A percentile compares a stretch with the other conserved stretches of the same genome.
phyloP scores from a whole-genome alignment of 2,329 filamentous ascomycete species.

The Hymenoscyphus albidus region DNA sequence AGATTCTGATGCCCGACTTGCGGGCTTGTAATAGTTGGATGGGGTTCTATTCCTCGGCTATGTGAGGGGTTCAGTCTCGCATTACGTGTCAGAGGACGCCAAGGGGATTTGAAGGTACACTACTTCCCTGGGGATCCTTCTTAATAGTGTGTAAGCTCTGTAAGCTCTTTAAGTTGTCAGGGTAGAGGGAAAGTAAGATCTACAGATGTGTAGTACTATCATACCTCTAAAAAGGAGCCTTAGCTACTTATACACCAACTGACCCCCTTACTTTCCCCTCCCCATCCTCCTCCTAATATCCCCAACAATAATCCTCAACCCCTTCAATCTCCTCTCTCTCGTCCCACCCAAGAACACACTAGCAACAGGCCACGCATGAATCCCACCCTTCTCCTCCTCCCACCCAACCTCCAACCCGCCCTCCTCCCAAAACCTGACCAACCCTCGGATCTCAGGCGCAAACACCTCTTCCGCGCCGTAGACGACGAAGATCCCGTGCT shows the following conservation, averaged over 20 bases:
- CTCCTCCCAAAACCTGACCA: conserved; percentile 53
- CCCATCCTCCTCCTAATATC: conserved; percentile 23
- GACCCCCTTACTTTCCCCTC: not conserved
- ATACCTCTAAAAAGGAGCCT: no score
- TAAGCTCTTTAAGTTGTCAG: no score
- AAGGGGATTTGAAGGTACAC: no score
- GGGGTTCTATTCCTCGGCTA: no score
- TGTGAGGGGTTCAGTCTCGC: no score
- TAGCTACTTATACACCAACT: not conserved
- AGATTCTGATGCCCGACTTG: no score
- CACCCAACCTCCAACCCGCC: conserved; percentile 46
- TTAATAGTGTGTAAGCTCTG: no score
- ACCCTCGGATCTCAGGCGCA: conserved; percentile 61
- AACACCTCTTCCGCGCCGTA: conserved; percentile 79
- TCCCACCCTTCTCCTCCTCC: conserved; percentile 57
- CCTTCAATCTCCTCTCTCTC: conserved; percentile 48
- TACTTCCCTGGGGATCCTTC: no score
- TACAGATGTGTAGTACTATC: no score
- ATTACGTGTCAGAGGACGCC: no score
- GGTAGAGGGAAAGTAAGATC: no score
- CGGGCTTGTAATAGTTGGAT: no score
- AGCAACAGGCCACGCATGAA: conserved; percentile 82
- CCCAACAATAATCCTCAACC: conserved; percentile 43
- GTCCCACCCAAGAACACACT: conserved; percentile 50
- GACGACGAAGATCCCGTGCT: conserved; percentile 63